Evolutionary conservation across 2,329 filamentous ascomycete genomes (phyloP).

Genomic region (Penicillium sp.): DNA sequence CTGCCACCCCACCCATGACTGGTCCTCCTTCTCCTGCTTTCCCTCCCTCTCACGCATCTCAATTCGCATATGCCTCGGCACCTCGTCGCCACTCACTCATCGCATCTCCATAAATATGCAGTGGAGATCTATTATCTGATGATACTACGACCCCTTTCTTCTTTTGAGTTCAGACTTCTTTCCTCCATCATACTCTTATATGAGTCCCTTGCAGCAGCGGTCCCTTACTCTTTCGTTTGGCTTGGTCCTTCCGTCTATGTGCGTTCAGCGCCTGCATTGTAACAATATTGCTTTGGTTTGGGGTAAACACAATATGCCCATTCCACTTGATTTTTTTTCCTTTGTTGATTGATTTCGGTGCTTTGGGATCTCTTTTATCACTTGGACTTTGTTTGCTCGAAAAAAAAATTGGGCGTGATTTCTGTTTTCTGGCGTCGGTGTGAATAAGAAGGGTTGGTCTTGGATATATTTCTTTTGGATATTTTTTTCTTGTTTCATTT

Average conservation of each 20-base stretch:
- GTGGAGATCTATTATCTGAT: slow-evolving; percentile 16
- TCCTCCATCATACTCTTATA: not conserved
- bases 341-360: slow-evolving; percentile 13
- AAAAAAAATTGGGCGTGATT: slow-evolving; percentile 14
- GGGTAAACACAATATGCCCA: slow-evolving; percentile 6
- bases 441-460: slow-evolving; percentile 18
- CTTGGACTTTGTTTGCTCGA: slow-evolving; percentile 3
- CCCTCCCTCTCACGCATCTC: slow-evolving; percentile 22
- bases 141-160: slow-evolving; percentile 15
- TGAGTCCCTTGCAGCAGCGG: slow-evolving; percentile 4
- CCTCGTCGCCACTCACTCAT: slow-evolving; percentile 32
- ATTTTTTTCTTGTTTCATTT: slow-evolving; percentile 16
- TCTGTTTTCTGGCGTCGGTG: slow-evolving; percentile 12
- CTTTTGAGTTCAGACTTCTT: not conserved
- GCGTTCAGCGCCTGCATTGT: slow-evolving; percentile 34
- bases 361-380: not conserved
- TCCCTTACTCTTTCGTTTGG: slow-evolving; percentile 10
- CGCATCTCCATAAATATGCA: slow-evolving; percentile 23
- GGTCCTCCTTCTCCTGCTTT: slow-evolving; percentile 41
- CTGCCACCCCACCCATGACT: slow-evolving; percentile 36
- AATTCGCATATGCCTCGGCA: slow-evolving; percentile 30
- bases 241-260: slow-evolving; percentile 18
- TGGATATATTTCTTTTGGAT: slow-evolving; percentile 11
- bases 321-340: slow-evolving; percentile 8
- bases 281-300: slow-evolving; percentile 22